A percentile compares a stretch with the other conserved stretches of the same genome.
Conservation (phyloP, 2,329 filamentous ascomycete species). For the Sclerotinia borealis region DNA sequence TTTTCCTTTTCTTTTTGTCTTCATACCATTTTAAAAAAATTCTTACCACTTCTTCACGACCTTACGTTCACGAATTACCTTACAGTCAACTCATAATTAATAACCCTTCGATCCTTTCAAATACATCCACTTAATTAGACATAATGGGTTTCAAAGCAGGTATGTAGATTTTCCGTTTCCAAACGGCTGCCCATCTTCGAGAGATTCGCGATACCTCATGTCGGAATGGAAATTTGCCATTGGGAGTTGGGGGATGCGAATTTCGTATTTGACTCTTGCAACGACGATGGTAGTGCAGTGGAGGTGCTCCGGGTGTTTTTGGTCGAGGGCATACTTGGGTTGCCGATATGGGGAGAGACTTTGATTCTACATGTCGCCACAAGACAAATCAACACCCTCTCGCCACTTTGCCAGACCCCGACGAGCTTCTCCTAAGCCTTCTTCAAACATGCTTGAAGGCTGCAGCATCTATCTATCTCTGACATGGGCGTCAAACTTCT, state of each 20-base stretch:
- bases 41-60: not conserved
- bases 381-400: not conserved
- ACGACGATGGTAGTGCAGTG: no score
- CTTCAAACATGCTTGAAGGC: not conserved
- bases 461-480: not conserved
- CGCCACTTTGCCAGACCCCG: not conserved
- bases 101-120: not conserved
- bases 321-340: not conserved
- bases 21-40: not conserved
- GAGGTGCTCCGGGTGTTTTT: not conserved
- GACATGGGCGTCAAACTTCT: not conserved
- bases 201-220: slow-evolving; percentile 20
- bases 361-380: not conserved
- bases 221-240: not conserved
- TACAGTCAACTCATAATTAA: not conserved
- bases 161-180: slow-evolving; percentile 28
- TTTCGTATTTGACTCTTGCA: not conserved
- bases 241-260: not conserved
- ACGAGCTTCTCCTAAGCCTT: not conserved
- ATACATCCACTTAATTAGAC: slow-evolving; percentile 25
- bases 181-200: not conserved
- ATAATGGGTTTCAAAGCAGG: slow-evolving; percentile 38
- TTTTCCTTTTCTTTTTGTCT: not conserved
- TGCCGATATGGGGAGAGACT: not conserved
- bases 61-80: not conserved